Evolutionary conservation across 2,329 filamentous ascomycete genomes (phyloP).

Genomic region (Pseudocercospora ulei): DNA sequence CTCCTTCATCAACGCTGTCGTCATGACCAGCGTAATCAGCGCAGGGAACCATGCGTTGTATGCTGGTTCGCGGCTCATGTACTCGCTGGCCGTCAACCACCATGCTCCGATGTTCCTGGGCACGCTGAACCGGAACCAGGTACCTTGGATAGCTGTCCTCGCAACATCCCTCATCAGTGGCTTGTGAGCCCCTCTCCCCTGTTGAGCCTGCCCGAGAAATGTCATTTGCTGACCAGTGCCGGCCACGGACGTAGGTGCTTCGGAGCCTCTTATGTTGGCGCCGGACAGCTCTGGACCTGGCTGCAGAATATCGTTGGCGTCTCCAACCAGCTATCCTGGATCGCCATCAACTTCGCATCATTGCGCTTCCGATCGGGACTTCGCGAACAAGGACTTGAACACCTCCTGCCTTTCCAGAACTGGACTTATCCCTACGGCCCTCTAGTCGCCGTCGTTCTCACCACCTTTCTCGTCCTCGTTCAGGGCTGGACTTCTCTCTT

Average conservation of each 20-base stretch:
- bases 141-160: slow-evolving; percentile 46
- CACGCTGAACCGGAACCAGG: slow-evolving; percentile 40
- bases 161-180: slow-evolving; percentile 37
- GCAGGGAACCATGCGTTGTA: slow-evolving; percentile 53
- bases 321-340: slow-evolving; percentile 58
- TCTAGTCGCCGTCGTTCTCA: slow-evolving; percentile 48
- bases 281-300: slow-evolving; percentile 57
- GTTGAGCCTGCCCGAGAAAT: too few relatives aligned
- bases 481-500: slow-evolving; percentile 57
- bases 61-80: slow-evolving; percentile 49
- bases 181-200: too few relatives aligned
- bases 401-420: slow-evolving; percentile 55
- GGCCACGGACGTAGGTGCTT: too few relatives aligned
- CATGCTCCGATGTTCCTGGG: slow-evolving; percentile 51
- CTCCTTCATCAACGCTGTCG: slow-evolving; percentile 53
- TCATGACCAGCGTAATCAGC: slow-evolving; percentile 50
- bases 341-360: slow-evolving; percentile 54
- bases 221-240: too few relatives aligned
- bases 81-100: slow-evolving; percentile 46
- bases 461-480: slow-evolving; percentile 51
- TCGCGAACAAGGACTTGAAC: slow-evolving; percentile 49
- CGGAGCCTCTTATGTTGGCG: slow-evolving; percentile 54
- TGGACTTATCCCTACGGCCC: slow-evolving; percentile 58
- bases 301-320: slow-evolving; percentile 59
- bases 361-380: slow-evolving; percentile 55